Evolutionary conservation across 495 filamentous ascomycete species (phyloP).

Genomic region (Letharia lupina): DNA sequence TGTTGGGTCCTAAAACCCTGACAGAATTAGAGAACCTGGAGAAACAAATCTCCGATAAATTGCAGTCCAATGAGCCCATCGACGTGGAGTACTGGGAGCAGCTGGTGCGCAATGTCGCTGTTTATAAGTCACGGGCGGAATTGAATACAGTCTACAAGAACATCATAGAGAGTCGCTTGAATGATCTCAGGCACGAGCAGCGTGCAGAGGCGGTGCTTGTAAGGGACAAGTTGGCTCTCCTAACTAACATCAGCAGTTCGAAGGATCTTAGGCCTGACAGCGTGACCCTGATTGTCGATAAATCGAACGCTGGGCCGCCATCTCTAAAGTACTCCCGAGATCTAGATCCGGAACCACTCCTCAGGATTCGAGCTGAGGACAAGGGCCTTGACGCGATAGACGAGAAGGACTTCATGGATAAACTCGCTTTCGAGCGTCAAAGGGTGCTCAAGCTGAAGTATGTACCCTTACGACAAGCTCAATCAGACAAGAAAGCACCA

Average conservation of each 20-base stretch:
- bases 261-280: not conserved
- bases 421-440: conserved; percentile 52
- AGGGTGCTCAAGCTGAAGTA: conserved; percentile 62
- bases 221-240: conserved; percentile 44
- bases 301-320: not conserved
- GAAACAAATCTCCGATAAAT: conserved; percentile 70
- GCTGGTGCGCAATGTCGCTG: conserved; percentile 69
- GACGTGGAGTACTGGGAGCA: conserved; percentile 98
- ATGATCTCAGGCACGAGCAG: conserved; percentile 58
- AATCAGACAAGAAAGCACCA: conserved; percentile 41
- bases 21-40: conserved; percentile 80
- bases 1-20: conserved; percentile 77
- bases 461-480: conserved; percentile 51
- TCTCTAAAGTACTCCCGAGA: conserved; percentile 15
- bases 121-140: conserved; percentile 88
- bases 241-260: conserved; percentile 15
- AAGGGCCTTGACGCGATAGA: conserved; percentile 55
- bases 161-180: conserved; percentile 65
- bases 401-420: conserved; percentile 52
- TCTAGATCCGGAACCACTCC: conserved; percentile 62
- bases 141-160: conserved; percentile 71
- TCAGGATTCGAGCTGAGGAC: conserved; percentile 61
- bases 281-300: too few species aligned
- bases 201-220: conserved; percentile 59
- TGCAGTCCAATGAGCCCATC: conserved; percentile 81